phyloP scores from a whole-genome alignment of 805 yeast genomes.

The Candida golubevii region DNA sequence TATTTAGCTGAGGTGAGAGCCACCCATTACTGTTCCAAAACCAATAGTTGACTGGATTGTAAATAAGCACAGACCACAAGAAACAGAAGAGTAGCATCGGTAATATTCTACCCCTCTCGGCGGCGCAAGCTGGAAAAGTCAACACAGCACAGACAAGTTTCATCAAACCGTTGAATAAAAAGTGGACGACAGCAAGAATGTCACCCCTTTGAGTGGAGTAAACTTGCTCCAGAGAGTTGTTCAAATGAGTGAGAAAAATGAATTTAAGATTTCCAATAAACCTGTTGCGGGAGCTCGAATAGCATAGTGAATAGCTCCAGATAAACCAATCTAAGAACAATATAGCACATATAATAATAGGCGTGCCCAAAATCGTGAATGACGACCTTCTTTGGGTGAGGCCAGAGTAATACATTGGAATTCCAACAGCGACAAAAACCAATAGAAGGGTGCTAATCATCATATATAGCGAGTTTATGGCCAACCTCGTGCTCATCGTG shows the following conservation, averaged over 20 bases:
- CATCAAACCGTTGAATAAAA: constrained; percentile 37
- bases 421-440: constrained; percentile 31
- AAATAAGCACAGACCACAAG: constrained; percentile 37
- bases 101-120: constrained; percentile 39
- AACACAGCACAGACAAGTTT: constrained; percentile 36
- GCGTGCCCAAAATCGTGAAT: constrained; percentile 36
- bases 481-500: constrained; percentile 4
- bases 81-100: constrained; percentile 40
- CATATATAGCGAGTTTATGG: constrained; percentile 31
- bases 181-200: constrained; percentile 33
- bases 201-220: constrained; percentile 38
- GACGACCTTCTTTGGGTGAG: constrained; percentile 40
- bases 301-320: constrained; percentile 42
- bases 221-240: constrained; percentile 4
- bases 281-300: constrained; percentile 28
- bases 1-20: constrained; percentile 31
- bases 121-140: constrained; percentile 42
- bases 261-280: constrained; percentile 34
- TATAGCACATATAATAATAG: constrained; percentile 28
- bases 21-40: constrained; percentile 43
- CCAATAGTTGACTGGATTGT: constrained; percentile 44
- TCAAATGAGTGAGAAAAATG: constrained; percentile 21
- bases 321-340: constrained; percentile 40
- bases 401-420: constrained; percentile 40
- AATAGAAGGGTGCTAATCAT: constrained; percentile 31